These are phyloP conservation scores for Kokia cookei DNA, from an alignment of 441 rosid species.

Conservation along the genomic window DNA sequence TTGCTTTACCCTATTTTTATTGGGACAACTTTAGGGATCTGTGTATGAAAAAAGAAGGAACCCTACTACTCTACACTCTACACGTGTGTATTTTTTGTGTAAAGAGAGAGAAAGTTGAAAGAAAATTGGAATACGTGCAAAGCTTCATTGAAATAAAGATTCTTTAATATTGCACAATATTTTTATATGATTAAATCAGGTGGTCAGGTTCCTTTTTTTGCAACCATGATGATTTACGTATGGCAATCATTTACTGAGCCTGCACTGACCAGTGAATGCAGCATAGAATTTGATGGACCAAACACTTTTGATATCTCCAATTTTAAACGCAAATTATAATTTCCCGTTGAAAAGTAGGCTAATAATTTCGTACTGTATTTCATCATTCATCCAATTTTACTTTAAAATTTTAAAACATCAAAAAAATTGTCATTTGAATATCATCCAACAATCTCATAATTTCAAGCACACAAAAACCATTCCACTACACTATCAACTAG, in stretches of 20 bases:
- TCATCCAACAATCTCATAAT: not conserved
- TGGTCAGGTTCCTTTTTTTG: too few species aligned
- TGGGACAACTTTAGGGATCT: conserved; percentile 3
- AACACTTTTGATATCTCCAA: not conserved
- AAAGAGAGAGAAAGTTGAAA: not conserved
- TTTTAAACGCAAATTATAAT: not conserved
- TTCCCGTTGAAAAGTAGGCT: too few species aligned
- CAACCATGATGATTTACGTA: not conserved
- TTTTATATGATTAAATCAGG: too few species aligned
- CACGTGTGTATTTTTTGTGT: conserved; percentile 5
- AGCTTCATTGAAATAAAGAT: not conserved
- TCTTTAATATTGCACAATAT: not conserved
- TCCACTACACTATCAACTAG: not conserved
- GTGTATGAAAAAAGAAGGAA: not conserved
- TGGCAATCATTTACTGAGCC: conserved; percentile 6
- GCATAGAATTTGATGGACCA: not conserved
- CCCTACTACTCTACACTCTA: conserved; percentile 10
- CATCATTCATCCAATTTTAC: too few species aligned
- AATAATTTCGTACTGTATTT: too few species aligned
- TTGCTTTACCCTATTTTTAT: conserved; percentile 7
- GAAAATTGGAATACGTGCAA: not conserved
- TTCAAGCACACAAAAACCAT: conserved; percentile 1
- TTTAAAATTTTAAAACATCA: too few species aligned
- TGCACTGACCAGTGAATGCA: not conserved
- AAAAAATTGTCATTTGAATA: not conserved